Conservation (phyloP, 108 stramenopile species). For the Parmales sp. region DNA sequence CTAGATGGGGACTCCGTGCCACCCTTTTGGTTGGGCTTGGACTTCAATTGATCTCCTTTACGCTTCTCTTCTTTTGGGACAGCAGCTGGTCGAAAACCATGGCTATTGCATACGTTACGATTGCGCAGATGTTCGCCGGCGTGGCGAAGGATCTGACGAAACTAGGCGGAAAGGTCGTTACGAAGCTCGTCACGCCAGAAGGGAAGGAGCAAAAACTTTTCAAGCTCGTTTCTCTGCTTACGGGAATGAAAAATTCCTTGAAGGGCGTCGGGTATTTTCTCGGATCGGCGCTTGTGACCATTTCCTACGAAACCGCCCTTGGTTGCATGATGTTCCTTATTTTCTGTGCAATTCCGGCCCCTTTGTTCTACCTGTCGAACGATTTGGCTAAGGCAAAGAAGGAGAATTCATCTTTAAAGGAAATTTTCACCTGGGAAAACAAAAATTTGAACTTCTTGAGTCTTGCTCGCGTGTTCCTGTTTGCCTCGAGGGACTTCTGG, state of each 20-base stretch:
- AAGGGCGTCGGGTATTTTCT: conserved; percentile 86
- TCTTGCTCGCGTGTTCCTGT: conserved; percentile 76
- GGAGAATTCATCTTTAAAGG: conserved; percentile 56
- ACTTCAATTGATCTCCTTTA: conserved; percentile 59
- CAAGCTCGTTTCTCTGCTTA: conserved; percentile 70
- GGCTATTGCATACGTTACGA: conserved; percentile 73
- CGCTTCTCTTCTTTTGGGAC: conserved; percentile 65
- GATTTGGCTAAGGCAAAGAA: conserved; percentile 68
- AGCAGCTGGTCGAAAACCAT: conserved; percentile 51
- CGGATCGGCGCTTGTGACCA: conserved; percentile 53
- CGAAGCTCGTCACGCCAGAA: conserved; percentile 84
- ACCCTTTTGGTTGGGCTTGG: conserved; percentile 61
- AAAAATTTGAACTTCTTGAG: conserved; percentile 69
- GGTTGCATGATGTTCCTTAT: conserved; percentile 74
- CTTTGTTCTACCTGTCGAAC: conserved; percentile 60
- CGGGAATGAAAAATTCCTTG: conserved; percentile 88
- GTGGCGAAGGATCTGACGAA: conserved; percentile 89
- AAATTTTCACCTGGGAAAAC: conserved; percentile 68
- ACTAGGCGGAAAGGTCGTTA: conserved; percentile 84
- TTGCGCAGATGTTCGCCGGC: conserved; percentile 86
- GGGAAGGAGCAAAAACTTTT: conserved; percentile 74
- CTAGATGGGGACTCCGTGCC: conserved; percentile 72
- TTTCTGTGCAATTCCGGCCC: conserved; percentile 71
- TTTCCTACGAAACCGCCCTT: conserved; percentile 63
- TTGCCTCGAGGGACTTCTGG: conserved; percentile 88